A percentile compares a stretch with the other conserved stretches of the same genome.
Evolutionary conservation across 306 rosid species (phyloP).

Genomic region (Rubus idaeus): DNA sequence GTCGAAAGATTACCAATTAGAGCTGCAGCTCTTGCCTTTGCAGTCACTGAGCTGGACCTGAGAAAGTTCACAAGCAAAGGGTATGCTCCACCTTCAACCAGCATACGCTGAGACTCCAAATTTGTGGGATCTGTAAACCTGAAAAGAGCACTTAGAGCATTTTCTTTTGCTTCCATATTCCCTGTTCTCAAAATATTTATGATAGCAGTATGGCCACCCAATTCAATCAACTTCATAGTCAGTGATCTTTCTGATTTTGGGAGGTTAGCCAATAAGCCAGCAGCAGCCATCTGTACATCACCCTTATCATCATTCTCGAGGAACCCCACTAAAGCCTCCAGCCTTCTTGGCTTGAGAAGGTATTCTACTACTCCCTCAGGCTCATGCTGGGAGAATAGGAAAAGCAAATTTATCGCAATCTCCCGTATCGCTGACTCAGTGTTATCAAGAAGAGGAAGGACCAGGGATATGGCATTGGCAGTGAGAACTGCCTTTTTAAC

Average conservation of each 20-base stretch:
- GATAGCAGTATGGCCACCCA: slow-evolving; percentile 69
- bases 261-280: slow-evolving; percentile 77
- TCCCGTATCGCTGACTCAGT: slow-evolving; percentile 64
- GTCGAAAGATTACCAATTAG: slow-evolving; percentile 74
- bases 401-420: slow-evolving; percentile 62
- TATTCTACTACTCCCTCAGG: slow-evolving; percentile 77
- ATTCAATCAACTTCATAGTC: slow-evolving; percentile 55
- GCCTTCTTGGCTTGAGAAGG: slow-evolving; percentile 80
- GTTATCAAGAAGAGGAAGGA: slow-evolving; percentile 76
- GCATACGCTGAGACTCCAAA: slow-evolving; percentile 50
- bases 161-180: slow-evolving; percentile 70
- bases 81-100: slow-evolving; percentile 66
- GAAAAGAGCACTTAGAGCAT: slow-evolving; percentile 86
- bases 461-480: slow-evolving; percentile 57
- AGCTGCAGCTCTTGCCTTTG: slow-evolving; percentile 89
- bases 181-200: slow-evolving; percentile 60
- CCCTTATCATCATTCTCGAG: slow-evolving; percentile 60
- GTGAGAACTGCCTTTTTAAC: slow-evolving; percentile 74
- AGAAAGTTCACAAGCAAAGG: slow-evolving; percentile 70
- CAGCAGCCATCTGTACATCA: slow-evolving; percentile 77
- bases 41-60: slow-evolving; percentile 51
- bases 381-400: slow-evolving; percentile 80
- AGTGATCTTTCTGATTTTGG: slow-evolving; percentile 68
- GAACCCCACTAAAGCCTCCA: slow-evolving; percentile 82
- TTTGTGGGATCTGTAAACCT: slow-evolving; percentile 83